Evolutionary conservation across 1,284 basidiomycete genomes (phyloP).

Genomic region (Stygiomarasmius scandens): DNA sequence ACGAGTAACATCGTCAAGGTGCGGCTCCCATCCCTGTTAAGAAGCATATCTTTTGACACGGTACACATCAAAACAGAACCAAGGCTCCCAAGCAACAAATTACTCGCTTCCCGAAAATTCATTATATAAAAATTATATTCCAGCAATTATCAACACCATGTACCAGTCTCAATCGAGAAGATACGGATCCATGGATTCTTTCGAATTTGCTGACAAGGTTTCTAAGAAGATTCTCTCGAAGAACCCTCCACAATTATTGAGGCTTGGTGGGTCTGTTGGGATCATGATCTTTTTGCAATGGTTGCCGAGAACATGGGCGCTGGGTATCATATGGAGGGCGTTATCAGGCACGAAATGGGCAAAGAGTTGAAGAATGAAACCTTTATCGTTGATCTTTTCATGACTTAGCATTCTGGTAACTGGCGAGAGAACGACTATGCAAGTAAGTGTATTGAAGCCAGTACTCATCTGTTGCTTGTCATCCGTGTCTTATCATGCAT

Average conservation of each 20-base stretch:
- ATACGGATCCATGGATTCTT: conserved; percentile 21
- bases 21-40: no score
- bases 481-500: no score
- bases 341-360: background rate
- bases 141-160: conserved; percentile 12
- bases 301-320: conserved; percentile 9
- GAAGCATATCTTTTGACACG: no score
- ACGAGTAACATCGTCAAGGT: conserved; percentile 17
- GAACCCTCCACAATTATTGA: conserved; percentile 20
- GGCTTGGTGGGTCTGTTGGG: conserved; percentile 12
- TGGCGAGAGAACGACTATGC: no score
- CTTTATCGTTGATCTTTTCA: no score
- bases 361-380: background rate
- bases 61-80: conserved; percentile 7
- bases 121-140: conserved; percentile 12
- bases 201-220: conserved; percentile 20
- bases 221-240: conserved; percentile 13
- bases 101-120: conserved; percentile 10
- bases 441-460: no score
- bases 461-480: no score
- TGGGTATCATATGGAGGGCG: conserved; percentile 8
- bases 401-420: no score
- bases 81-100: conserved; percentile 3
- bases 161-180: conserved; percentile 21
- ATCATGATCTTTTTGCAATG: conserved; percentile 3